Conservation (phyloP, 106 monocot genomes). For the Acorus gramineus region DNA sequence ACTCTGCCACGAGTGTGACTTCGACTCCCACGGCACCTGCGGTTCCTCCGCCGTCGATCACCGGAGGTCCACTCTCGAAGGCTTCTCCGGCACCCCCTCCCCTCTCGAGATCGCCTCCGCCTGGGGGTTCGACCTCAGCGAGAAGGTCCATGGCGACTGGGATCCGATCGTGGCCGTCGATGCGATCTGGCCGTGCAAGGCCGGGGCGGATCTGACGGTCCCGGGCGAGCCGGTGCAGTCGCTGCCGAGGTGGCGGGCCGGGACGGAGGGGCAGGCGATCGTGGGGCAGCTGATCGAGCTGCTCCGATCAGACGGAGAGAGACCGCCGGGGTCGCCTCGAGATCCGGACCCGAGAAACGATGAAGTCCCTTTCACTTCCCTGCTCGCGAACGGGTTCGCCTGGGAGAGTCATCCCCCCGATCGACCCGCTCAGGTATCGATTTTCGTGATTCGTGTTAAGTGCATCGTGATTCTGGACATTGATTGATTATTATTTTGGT, state of each 20-base stretch:
- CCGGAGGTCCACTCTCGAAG: no score
- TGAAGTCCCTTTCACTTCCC: conserved; percentile 42
- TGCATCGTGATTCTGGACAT: no score
- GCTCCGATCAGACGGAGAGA: conserved; percentile 18
- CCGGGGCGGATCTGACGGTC: neutral
- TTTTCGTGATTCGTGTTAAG: no score
- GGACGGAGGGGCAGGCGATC: no score
- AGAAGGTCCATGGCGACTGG: no score
- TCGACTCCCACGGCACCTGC: no score
- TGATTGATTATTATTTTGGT: neutral
- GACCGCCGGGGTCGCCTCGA: neutral
- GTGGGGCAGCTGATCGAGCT: conserved; percentile 55
- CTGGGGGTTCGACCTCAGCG: no score
- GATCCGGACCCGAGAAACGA: neutral
- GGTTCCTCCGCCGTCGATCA: no score
- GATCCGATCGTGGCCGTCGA: conserved; percentile 17
- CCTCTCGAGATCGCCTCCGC: no score
- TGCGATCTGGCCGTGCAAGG: neutral
- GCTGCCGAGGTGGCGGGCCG: no score
- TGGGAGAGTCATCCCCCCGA: conserved; percentile 29
- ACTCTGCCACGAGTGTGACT: no score
- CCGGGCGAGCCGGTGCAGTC: conserved; percentile 9
- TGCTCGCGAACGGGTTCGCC: conserved; percentile 22
- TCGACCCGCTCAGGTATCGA: conserved; percentile 50
- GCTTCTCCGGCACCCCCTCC: no score